Percentiles rank a stretch among this genome's conserved stretches.
Evolutionary conservation across 139 green algal genomes (phyloP).

Genomic region (Chlamydomonas applanata): DNA sequence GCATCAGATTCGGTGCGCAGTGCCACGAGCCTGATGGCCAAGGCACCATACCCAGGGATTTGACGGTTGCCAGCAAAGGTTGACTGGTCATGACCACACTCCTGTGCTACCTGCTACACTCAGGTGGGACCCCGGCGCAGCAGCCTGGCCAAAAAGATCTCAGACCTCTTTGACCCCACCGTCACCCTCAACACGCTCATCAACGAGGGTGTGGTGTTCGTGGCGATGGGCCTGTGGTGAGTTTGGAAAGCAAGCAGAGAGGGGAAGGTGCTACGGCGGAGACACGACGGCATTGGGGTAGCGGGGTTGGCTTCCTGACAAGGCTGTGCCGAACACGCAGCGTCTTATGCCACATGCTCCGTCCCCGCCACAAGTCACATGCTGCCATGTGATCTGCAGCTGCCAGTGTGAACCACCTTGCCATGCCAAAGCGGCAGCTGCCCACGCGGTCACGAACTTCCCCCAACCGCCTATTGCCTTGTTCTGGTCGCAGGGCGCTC

Average conservation of each 20-base stretch:
- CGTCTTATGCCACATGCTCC: neutral
- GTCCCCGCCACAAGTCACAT: neutral
- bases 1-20: no score
- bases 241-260: neutral
- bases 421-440: neutral
- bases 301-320: no score
- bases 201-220: slow-evolving; percentile 82
- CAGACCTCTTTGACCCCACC: slow-evolving; percentile 64
- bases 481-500: slow-evolving; percentile 45
- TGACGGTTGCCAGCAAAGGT: no score
- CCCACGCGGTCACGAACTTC: neutral
- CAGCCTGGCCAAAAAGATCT: slow-evolving; percentile 22
- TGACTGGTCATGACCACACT: no score
- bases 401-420: neutral
- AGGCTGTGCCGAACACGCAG: neutral
- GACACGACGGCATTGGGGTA: no score
- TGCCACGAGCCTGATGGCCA: no score
- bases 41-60: no score
- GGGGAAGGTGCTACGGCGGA: neutral
- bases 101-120: no score
- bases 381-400: neutral
- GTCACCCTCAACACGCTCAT: slow-evolving; percentile 70
- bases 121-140: no score
- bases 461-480: neutral
- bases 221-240: slow-evolving; percentile 69